Evolutionary conservation across 306 rosid species (phyloP).

Genomic region (Casuarina equisetifolia): DNA sequence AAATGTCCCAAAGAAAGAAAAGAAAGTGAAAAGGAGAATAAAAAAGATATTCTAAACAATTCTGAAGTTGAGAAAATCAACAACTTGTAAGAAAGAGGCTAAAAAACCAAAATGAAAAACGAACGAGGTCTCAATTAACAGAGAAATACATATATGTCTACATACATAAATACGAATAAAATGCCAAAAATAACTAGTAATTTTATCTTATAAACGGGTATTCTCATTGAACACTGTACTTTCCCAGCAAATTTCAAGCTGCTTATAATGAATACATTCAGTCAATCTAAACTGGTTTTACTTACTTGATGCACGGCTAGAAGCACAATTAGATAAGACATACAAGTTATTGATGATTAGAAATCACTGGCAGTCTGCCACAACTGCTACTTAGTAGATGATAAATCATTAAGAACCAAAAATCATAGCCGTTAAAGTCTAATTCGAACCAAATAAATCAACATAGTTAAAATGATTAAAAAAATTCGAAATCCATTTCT

Average conservation of each 20-base stretch:
- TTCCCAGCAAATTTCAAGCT: not conserved
- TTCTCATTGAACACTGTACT: too few species aligned
- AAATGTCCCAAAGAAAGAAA: not conserved
- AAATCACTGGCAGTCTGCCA: not conserved
- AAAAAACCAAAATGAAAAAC: not conserved
- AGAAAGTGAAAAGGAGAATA: not conserved
- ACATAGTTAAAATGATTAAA: not conserved
- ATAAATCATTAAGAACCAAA: not conserved
- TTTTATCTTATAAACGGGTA: not conserved
- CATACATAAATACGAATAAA: not conserved
- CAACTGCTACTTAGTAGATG: not conserved
- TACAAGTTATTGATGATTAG: not conserved
- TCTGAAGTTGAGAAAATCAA: not conserved
- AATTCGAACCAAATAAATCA: not conserved
- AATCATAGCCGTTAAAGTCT: not conserved
- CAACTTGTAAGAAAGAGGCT: not conserved
- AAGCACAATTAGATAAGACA: not conserved
- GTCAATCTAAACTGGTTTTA: not conserved
- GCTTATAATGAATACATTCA: not conserved
- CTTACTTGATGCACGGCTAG: not conserved
- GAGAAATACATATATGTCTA: not conserved
- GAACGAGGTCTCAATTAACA: constrained; percentile 1
- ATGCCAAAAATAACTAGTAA: not conserved
- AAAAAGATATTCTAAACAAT: not conserved
- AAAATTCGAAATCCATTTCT: not conserved